Conservation (phyloP, 2,329 filamentous ascomycete genomes). For the Penicillium freii region DNA sequence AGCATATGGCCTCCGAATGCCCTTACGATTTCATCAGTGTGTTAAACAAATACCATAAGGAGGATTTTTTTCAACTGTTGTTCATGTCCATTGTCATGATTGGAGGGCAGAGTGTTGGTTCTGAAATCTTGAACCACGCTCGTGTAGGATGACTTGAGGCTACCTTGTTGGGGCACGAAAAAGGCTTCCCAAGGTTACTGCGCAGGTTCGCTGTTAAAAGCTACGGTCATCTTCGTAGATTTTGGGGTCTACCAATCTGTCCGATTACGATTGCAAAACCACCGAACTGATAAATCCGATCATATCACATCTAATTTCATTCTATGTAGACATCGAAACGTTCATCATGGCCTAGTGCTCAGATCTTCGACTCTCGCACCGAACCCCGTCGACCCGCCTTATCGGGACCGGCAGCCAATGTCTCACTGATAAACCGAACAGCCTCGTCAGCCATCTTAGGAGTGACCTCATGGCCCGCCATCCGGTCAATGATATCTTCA, state of each 20-base stretch:
- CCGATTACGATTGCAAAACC: neutral
- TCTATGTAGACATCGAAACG: neutral
- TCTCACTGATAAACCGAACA: conserved; percentile 52
- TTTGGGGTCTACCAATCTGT: neutral
- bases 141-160: neutral
- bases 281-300: neutral
- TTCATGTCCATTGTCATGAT: neutral
- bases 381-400: conserved; percentile 22
- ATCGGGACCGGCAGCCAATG: conserved; percentile 33
- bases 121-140: neutral
- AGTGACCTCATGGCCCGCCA: conserved; percentile 59
- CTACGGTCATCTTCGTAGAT: conserved; percentile 1
- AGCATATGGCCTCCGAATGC: conserved; percentile 36
- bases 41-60: conserved; percentile 39
- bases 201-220: neutral
- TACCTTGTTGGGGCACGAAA: neutral
- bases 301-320: neutral
- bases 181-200: neutral
- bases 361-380: conserved; percentile 40
- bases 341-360: neutral
- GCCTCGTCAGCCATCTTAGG: conserved; percentile 56
- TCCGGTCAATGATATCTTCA: conserved; percentile 57
- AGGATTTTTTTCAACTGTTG: conserved; percentile 25
- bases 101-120: neutral
- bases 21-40: conserved; percentile 39